phyloP scores from a whole-genome alignment of 192 early-diverging fungal genomes.

The Backusella luteola region DNA sequence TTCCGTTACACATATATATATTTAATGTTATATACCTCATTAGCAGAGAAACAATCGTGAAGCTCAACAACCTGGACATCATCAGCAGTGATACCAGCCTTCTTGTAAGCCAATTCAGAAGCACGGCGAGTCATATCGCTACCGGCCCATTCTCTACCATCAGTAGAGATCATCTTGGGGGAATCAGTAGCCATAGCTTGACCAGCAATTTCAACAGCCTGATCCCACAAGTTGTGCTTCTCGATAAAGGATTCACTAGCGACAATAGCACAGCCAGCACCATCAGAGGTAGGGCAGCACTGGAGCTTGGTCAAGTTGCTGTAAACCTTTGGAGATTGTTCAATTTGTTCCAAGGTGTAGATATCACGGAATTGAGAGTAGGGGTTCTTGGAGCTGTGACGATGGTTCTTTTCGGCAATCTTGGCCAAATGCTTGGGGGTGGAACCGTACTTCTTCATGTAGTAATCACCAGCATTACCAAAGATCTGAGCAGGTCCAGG shows the following conservation, averaged over 20 bases:
- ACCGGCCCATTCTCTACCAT: conserved; percentile 58
- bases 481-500: conserved; percentile 70
- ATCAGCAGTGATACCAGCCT: conserved; percentile 56
- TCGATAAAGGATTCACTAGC: conserved; percentile 64
- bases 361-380: conserved; percentile 69
- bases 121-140: conserved; percentile 70
- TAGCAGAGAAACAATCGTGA: conserved; percentile 77
- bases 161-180: conserved; percentile 45
- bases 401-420: conserved; percentile 76
- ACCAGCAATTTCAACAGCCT: conserved; percentile 68
- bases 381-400: conserved; percentile 64
- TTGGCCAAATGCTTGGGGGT: conserved; percentile 56
- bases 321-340: conserved; percentile 58
- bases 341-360: conserved; percentile 61
- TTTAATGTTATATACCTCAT: conserved; percentile 46
- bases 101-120: conserved; percentile 46
- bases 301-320: conserved; percentile 70
- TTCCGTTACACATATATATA: conserved; percentile 23
- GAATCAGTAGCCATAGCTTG: conserved; percentile 78
- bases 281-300: conserved; percentile 76
- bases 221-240: conserved; percentile 55
- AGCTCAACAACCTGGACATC: conserved; percentile 71
- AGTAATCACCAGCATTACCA: conserved; percentile 69
- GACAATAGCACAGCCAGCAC: conserved; percentile 61
- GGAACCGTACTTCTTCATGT: conserved; percentile 62